Percentiles rank a stretch among this genome's conserved stretches.
Conservation (phyloP, 805 yeast genomes). For the Metschnikowia santaceciliae region DNA sequence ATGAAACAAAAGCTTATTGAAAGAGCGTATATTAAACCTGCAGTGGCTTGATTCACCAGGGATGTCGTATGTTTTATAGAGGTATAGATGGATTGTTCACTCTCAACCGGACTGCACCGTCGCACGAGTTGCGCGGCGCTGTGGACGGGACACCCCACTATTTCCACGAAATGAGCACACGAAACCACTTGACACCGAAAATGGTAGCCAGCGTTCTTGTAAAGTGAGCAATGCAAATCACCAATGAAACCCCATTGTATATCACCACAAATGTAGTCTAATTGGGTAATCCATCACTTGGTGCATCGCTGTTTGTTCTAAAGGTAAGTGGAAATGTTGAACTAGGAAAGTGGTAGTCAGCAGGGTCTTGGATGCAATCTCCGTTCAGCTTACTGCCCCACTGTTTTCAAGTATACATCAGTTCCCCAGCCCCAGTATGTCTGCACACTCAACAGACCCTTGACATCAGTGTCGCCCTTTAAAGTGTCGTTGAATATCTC, state of each 20-base stretch:
- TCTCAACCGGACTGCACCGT: neutral
- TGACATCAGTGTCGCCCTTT: slow-evolving; percentile 15
- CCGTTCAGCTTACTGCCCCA: slow-evolving; percentile 19
- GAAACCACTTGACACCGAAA: neutral
- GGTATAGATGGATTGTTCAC: neutral
- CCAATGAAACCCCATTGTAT: too few relatives aligned
- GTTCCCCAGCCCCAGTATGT: slow-evolving; percentile 77
- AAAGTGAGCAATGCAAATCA: too few relatives aligned
- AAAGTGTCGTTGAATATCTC: slow-evolving; percentile 39
- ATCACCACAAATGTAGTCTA: too few relatives aligned
- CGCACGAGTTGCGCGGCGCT: slow-evolving; percentile 1
- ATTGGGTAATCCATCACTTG: too few relatives aligned
- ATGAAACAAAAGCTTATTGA: neutral
- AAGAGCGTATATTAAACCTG: neutral
- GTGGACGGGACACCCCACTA: too few relatives aligned
- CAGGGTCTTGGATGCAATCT: too few relatives aligned
- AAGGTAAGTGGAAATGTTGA: neutral
- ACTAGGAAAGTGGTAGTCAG: too few relatives aligned
- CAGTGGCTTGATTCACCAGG: neutral
- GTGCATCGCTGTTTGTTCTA: too few relatives aligned
- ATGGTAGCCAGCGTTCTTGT: too few relatives aligned
- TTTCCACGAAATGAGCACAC: too few relatives aligned
- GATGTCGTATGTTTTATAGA: neutral
- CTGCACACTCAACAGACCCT: slow-evolving; percentile 57
- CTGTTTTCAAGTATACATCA: slow-evolving; percentile 59